These are phyloP conservation scores for Mycena vitilis DNA, from an alignment of 768 basidiomycete species.

Conservation along the genomic window DNA sequence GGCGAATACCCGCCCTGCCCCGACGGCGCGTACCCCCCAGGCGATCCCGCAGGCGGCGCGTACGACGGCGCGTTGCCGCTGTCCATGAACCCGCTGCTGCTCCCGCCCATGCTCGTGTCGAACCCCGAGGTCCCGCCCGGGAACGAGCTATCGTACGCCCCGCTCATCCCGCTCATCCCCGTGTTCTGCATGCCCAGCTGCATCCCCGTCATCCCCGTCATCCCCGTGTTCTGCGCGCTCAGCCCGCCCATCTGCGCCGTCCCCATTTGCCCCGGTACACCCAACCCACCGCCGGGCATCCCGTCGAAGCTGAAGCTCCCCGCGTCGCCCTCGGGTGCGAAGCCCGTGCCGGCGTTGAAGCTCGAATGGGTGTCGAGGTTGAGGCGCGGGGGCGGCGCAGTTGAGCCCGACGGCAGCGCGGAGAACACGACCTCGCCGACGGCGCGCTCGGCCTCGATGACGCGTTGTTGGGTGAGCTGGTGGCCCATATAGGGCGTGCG, in stretches of 20 bases:
- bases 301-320: not conserved
- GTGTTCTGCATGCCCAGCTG: constrained; percentile 21
- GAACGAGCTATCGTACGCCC: not conserved
- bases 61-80: not conserved
- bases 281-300: too few relatives aligned
- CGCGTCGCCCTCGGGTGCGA: constrained; percentile 7
- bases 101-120: not conserved
- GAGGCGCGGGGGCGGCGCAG: constrained; percentile 20
- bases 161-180: constrained; percentile 2
- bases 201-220: too few relatives aligned
- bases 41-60: too few relatives aligned
- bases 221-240: too few relatives aligned
- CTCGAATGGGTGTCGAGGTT: too few relatives aligned
- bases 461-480: constrained; percentile 67
- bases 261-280: too few relatives aligned
- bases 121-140: not conserved
- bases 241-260: too few relatives aligned
- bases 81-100: constrained; percentile 24
- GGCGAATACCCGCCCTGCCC: constrained; percentile 12
- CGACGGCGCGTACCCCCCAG: not conserved
- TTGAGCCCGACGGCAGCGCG: constrained; percentile 43
- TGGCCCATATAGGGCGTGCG: constrained; percentile 80
- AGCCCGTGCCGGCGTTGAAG: too few relatives aligned
- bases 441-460: constrained; percentile 71
- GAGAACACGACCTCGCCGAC: constrained; percentile 65